These are phyloP conservation scores for Leucocoprinus birnbaumii DNA, from an alignment of 768 basidiomycete species.

Conservation along the genomic window DNA sequence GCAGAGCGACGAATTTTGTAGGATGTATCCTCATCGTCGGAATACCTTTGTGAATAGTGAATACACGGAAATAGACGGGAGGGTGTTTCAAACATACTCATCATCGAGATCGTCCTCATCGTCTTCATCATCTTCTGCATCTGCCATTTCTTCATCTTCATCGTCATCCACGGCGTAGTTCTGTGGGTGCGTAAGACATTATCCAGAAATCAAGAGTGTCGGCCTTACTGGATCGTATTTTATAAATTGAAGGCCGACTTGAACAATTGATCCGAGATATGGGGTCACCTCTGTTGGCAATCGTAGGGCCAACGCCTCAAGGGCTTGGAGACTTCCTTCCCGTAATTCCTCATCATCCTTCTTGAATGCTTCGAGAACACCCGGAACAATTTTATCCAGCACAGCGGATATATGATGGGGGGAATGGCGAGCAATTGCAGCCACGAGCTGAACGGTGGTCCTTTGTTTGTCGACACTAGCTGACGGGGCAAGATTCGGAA, in stretches of 20 bases:
- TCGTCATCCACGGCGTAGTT: constrained; percentile 51
- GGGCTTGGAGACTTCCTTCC: constrained; percentile 81
- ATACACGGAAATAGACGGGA: not conserved
- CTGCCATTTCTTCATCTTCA: constrained; percentile 54
- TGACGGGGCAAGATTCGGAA: constrained; percentile 51
- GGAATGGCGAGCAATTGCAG: constrained; percentile 75
- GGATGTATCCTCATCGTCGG: constrained; percentile 97
- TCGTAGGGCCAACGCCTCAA: constrained; percentile 81
- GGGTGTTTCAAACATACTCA: constrained; percentile 46
- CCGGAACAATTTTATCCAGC: constrained; percentile 63
- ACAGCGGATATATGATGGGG: constrained; percentile 63
- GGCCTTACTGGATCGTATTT: constrained; percentile 87
- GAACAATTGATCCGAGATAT: constrained; percentile 66
- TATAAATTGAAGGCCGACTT: constrained; percentile 73
- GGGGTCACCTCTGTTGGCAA: constrained; percentile 82
- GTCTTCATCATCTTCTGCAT: constrained; percentile 77
- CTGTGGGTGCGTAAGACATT: constrained; percentile 19
- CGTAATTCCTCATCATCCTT: constrained; percentile 82
- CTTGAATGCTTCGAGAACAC: constrained; percentile 64
- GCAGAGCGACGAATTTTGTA: constrained; percentile 96
- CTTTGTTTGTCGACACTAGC: constrained; percentile 67
- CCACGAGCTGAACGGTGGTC: constrained; percentile 76
- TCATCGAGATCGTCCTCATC: constrained; percentile 84
- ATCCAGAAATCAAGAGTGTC: not conserved
- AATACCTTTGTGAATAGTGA: constrained; percentile 24